Conservation (phyloP, 1,284 basidiomycete species). For the Trametes versicolor region DNA sequence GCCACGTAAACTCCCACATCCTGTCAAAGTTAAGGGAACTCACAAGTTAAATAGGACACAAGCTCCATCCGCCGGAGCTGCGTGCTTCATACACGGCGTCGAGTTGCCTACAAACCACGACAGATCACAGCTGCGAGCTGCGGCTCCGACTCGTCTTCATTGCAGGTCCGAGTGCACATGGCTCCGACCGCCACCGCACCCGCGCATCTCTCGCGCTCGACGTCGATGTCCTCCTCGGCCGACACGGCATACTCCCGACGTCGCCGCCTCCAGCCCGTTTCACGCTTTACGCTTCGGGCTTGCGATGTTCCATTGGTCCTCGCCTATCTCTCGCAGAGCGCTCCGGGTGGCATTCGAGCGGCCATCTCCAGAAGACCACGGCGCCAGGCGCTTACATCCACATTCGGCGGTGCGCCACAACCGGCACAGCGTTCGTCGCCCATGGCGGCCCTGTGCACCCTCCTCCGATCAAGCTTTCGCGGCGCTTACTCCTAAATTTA, state of each 20-base stretch:
- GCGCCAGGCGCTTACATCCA: background rate
- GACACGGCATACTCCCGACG: background rate
- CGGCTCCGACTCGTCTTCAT: background rate
- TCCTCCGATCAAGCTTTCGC: background rate
- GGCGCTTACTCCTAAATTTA: background rate
- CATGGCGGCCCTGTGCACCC: background rate
- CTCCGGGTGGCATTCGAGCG: background rate
- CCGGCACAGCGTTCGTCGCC: background rate
- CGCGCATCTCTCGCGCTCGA: background rate
- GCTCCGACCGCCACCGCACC: background rate
- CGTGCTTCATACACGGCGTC: background rate
- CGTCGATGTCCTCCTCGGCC: background rate
- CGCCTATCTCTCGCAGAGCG: background rate
- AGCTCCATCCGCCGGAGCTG: background rate
- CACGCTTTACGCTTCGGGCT: background rate
- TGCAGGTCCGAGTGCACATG: background rate
- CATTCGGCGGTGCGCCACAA: background rate
- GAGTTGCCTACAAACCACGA: background rate
- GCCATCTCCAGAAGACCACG: background rate
- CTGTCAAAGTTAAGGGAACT: background rate
- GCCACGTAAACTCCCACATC: background rate
- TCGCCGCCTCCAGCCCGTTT: background rate
- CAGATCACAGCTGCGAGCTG: background rate
- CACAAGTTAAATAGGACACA: background rate
- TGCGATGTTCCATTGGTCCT: background rate